A percentile compares a stretch with the other conserved stretches of the same genome.
phyloP scores from a whole-genome alignment of 495 filamentous ascomycete genomes.

The Talaromyces liani region DNA sequence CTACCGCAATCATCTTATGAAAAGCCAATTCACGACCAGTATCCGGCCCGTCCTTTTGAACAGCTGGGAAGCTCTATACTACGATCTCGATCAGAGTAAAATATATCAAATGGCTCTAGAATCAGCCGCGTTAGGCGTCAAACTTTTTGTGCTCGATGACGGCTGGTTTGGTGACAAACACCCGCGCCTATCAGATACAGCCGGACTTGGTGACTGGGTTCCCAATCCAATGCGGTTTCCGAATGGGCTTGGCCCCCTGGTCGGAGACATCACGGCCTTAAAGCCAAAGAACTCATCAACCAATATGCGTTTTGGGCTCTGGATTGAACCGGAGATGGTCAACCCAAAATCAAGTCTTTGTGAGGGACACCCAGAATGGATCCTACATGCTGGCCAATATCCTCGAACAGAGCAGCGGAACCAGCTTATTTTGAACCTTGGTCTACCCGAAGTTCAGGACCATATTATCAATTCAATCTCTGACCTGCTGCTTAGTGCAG shows the following conservation, averaged over 20 bases:
- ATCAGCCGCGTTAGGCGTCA: conserved; percentile 41
- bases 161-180: conserved; percentile 52
- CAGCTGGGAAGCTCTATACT: conserved; percentile 50
- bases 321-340: conserved; percentile 55
- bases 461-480: conserved; percentile 44
- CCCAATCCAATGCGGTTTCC: conserved; percentile 47
- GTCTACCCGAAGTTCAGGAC: conserved; percentile 44
- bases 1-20: conserved; percentile 48
- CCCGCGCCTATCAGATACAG: conserved; percentile 38
- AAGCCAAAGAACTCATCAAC: conserved; percentile 31
- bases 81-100: conserved; percentile 38
- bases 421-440: conserved; percentile 47
- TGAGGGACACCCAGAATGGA: conserved; percentile 47
- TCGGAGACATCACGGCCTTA: conserved; percentile 35
- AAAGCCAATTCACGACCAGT: conserved; percentile 39
- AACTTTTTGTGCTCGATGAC: conserved; percentile 49
- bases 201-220: conserved; percentile 48
- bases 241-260: conserved; percentile 36
- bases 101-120: conserved; percentile 41
- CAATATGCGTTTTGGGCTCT: conserved; percentile 44
- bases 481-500: conserved; percentile 35
- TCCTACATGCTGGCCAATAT: conserved; percentile 41
- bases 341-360: conserved; percentile 48
- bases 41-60: conserved; percentile 46
- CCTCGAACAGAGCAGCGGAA: conserved; percentile 41